Percentiles rank a stretch among this genome's conserved stretches.
These are phyloP conservation scores for Biscogniauxia mediterranea DNA, from an alignment of 2,329 filamentous ascomycete species.

Conservation along the genomic window DNA sequence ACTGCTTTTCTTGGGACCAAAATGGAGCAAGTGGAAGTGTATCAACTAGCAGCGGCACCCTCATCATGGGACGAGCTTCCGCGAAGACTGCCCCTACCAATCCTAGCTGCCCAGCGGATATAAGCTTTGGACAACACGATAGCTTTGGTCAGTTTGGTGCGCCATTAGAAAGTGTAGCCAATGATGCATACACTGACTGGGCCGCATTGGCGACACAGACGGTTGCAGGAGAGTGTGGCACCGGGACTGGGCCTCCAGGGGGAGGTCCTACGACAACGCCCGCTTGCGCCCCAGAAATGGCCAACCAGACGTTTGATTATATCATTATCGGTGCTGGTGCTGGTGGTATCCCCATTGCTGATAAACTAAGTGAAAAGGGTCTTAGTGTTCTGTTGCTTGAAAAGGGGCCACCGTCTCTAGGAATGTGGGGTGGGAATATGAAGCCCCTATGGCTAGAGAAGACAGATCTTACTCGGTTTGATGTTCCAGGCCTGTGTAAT, in stretches of 20 bases:
- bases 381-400: constrained; percentile 64
- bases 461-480: constrained; percentile 66
- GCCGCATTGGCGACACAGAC: constrained; percentile 43
- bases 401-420: constrained; percentile 60
- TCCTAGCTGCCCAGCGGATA: constrained; percentile 41
- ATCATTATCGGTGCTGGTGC: constrained; percentile 61
- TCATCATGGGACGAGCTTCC: constrained; percentile 57
- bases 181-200: constrained; percentile 42
- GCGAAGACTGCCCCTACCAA: constrained; percentile 42
- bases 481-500: constrained; percentile 70
- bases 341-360: constrained; percentile 58
- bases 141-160: constrained; percentile 55
- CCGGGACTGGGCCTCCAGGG: constrained; percentile 15
- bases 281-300: constrained; percentile 29
- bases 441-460: constrained; percentile 53
- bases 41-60: constrained; percentile 41
- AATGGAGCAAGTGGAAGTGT: constrained; percentile 44
- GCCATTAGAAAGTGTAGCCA: constrained; percentile 28
- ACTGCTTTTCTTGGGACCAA: constrained; percentile 55
- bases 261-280: constrained; percentile 20
- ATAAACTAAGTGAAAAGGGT: constrained; percentile 62
- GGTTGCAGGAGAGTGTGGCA: constrained; percentile 35
- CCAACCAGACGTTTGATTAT: constrained; percentile 52
- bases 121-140: constrained; percentile 53
- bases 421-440: constrained; percentile 61